Conservation (phyloP, 2,329 filamentous ascomycete species). For the Phialophora verrucosa region DNA sequence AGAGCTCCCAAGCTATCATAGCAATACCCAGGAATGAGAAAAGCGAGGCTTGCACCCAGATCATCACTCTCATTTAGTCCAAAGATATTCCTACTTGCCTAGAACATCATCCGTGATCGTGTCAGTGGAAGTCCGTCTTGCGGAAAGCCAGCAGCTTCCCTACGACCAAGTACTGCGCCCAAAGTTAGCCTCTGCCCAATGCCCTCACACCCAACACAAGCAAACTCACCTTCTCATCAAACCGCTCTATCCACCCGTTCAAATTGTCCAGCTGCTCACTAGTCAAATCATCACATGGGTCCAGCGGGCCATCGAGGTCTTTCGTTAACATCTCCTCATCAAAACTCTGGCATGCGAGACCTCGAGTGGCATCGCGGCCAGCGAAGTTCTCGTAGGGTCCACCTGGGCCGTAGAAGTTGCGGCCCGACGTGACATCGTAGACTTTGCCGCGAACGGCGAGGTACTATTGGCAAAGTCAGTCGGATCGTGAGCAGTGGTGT, state of each 20-base stretch:
- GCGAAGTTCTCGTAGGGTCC: conserved; percentile 97
- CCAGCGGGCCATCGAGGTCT: conserved; percentile 82
- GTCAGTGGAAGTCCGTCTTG: conserved; percentile 49
- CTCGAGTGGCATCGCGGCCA: conserved; percentile 85
- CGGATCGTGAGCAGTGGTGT: neutral
- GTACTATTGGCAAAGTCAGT: conserved; percentile 54
- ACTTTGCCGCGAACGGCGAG: conserved; percentile 89
- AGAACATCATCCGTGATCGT: neutral
- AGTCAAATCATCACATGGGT: conserved; percentile 73
- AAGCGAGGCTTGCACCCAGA: conserved; percentile 15
- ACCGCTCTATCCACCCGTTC: conserved; percentile 90
- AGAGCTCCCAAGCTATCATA: conserved; percentile 35
- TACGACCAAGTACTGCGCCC: conserved; percentile 76
- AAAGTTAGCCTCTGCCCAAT: conserved; percentile 5
- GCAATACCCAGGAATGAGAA: conserved; percentile 27
- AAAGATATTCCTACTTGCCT: neutral
- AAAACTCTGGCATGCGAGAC: conserved; percentile 88
- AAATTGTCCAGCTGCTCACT: conserved; percentile 80
- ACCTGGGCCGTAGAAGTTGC: conserved; percentile 94
- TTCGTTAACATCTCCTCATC: conserved; percentile 94
- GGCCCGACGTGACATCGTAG: conserved; percentile 85
- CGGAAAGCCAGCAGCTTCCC: conserved; percentile 75
- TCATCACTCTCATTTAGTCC: neutral
- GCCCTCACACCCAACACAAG: neutral
- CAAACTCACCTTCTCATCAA: conserved; percentile 70